Base-by-base conservation (phyloP, 2,329 filamentous ascomycete species). In the Raffaelea ambrosiae region DNA sequence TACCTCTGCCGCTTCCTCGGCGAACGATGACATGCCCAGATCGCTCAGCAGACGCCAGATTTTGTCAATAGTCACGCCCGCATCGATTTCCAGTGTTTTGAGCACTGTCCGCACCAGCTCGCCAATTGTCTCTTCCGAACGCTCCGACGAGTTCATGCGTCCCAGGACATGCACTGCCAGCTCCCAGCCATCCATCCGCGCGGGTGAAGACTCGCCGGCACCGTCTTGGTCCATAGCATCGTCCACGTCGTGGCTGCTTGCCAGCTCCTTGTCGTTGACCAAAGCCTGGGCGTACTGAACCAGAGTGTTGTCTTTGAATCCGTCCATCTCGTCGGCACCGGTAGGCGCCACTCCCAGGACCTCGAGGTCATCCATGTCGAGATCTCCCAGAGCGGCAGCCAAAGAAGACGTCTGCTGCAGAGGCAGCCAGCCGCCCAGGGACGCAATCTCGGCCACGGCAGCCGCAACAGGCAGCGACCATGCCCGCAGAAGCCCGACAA, bases 301-400 rank as follows among this genome's bases (percentile, higher is more conserved):
- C 7, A 96, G 72, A 3, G 91, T 80, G 31, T 85, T 82, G 61
- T 96, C 89, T 61, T 91, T 89, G 53, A 83, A 81, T 8, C 88
- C 73, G 51, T 80, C 74, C 43, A 74, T 61, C 54, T 82, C 76
- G 47, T 81, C 74, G 10, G 79, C 72, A 2, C 76, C 78, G 7
- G 69, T 72, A 43, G 72, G 70, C 20, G 70, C 78, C 72, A 88
- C 67, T 16, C 79, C 89, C 13, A 97, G 71, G 10, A 96, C 78
- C 67, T 93, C 86, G 40, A 96, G 69, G 59, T 96, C 90, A 53
- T 89, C 84, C 65, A 86, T 79, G 58, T 90, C 88, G 48, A 95
- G 78, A 21, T 81, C 83, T 33, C 80, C 76, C 22, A 54, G 43
- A 2, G 45, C 53, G 70, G 73, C 33, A 71, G 70, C 11, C 72